Base-by-base conservation (phyloP, 2,329 filamentous ascomycete species). In the Fusarium ramigenum region DNA sequence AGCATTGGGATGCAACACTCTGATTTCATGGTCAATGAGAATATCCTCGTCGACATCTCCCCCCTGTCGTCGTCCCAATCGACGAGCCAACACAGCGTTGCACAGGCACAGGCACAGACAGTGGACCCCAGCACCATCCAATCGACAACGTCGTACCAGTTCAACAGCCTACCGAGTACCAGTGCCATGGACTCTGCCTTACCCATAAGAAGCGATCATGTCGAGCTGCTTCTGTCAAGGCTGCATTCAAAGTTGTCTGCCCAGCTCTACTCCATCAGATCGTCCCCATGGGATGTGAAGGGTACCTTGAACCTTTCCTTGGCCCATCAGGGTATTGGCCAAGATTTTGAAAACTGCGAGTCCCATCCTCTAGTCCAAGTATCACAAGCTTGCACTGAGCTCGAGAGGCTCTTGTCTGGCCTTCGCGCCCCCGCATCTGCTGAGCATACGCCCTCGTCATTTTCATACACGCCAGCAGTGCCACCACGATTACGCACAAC, bases 301-400 rank as follows among this genome's bases (percentile, higher is more conserved):
- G 83, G 86, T 57, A 89, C 87, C 5, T 79, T 90, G 4, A 90
- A 90, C 78, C 84, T 90, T 81, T 82, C 89, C 75, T 89, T 91
- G n/a, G 40, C 59, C n/a, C 59, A 62, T 37, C 37, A 62, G 37
- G 30, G 49, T 42, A 57, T 56, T 32, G 39, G 59, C 4, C 47
- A 62, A 37, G 49, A 34, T 18, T 53, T 62, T 42, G 59, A 56
- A 25, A 62, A 54, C 15, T 34, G 25, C 21, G 47, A 62, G 37
- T 56, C 36, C 15, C 59, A 62, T 44, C 61, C 54, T 52, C 61
- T 64, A n/a, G 25, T 59, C 9, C 61, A 64, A 7, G 47, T 62
- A 25, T 62, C 59, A 25, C 50, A 62, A 10, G 47, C 49, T 36
- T 56, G 47, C 32, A 62, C 59, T 23, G 47, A 62, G 40, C 47